Conservation (phyloP, 2,329 filamentous ascomycete genomes). For the Arthrobotrys megalospora region DNA sequence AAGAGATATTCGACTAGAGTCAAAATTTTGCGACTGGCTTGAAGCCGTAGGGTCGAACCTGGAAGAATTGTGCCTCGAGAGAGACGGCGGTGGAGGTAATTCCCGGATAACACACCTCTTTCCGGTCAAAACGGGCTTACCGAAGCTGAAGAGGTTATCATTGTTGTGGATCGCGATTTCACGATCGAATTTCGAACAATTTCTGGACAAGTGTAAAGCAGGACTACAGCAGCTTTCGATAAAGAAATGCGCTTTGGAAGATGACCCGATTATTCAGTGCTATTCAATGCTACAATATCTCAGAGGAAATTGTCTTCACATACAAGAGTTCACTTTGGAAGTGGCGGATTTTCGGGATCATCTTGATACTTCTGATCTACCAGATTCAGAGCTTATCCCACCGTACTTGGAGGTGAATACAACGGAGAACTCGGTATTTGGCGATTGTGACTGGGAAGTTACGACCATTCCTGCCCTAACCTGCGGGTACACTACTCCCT, state of each 20-base stretch:
- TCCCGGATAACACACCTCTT: background rate
- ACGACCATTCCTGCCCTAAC: background rate
- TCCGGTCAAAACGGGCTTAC: background rate
- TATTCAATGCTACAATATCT: background rate
- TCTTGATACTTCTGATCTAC: too few species aligned
- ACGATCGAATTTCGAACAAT: background rate
- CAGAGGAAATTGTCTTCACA: background rate
- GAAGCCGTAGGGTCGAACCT: slow-evolving; percentile 10
- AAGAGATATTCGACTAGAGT: background rate
- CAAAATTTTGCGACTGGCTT: slow-evolving; percentile 3
- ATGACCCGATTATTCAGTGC: background rate
- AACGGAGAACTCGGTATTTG: background rate
- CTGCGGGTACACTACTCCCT: background rate
- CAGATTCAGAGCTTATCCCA: too few species aligned
- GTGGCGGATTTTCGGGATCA: too few species aligned
- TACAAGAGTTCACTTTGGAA: background rate
- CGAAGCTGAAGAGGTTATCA: background rate
- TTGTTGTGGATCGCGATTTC: background rate
- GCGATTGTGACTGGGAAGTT: background rate
- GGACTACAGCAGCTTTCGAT: background rate
- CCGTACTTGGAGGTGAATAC: too few species aligned
- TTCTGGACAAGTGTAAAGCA: slow-evolving; percentile 1
- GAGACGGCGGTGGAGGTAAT: background rate
- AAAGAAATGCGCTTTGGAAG: background rate
- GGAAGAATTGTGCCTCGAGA: background rate